Base-by-base conservation (phyloP, 441 rosid genomes). In the Brassica balearica region DNA sequence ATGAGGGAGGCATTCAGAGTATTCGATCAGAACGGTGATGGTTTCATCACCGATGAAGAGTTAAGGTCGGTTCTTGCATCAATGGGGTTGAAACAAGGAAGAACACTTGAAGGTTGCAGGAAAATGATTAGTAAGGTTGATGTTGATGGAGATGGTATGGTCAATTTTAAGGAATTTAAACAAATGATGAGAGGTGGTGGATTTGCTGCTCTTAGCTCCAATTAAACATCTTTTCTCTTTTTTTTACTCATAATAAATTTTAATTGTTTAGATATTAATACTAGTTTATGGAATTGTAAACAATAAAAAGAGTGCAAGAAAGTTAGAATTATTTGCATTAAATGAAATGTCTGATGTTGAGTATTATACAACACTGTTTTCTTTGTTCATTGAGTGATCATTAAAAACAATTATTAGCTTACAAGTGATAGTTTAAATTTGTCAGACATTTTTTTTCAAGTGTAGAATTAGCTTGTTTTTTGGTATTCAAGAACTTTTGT, bases 161-260 rank as follows among this genome's bases (percentile, higher is more conserved):
- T 95, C 6, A 82, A 91, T 74, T 95, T 80, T 81, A 87, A 81
- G 27, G 99, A 95, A 85, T 95, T 95, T 74, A 90, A 89, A 76
- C 96, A 91, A 77, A 95, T 95, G 99, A 95, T 93, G 97, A 95
- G 89, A 86, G 97, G 91, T 27, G 98, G 97, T 36, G 98, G 97
- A 2, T 91, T 95, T 75, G 97, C 97, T 29, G 97, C 97, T 55
- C 20, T 76, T 92, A 75, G 90, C 23, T 55, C 60, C 22, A 55
- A 55, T 17, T 55, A 55, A 55, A 17, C 22, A 15, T 6, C 9
- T 2, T 55, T 55, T 55, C 8, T 48, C 3, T 38, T 38, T 38
- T 12, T 46, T 48, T 48, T 48, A 48, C 56, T 48, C 19, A 48
- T 48, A 48, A 48, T 48, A 48, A 48, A 5, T 48, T 48, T 48